phyloP scores from a whole-genome alignment of 2,329 filamentous ascomycete genomes.

The Pezicula radicicola region DNA sequence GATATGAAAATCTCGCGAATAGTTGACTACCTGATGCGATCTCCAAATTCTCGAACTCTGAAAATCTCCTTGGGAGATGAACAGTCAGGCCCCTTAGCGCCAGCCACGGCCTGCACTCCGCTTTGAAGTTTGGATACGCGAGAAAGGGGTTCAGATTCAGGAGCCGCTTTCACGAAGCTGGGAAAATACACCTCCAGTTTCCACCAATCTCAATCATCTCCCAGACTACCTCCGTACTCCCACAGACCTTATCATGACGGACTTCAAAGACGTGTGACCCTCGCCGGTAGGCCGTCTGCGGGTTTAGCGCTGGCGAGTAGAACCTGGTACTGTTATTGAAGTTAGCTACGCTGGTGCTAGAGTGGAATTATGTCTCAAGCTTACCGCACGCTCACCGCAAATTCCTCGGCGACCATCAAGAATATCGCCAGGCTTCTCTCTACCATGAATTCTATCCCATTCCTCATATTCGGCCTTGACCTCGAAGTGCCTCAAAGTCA shows the following conservation, averaged over 20 bases:
- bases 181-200: not conserved
- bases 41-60: too few species aligned
- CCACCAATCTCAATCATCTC: not conserved
- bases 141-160: too few species aligned
- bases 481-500: conserved; percentile 43
- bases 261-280: not conserved
- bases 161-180: not conserved
- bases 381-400: not conserved
- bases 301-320: not conserved
- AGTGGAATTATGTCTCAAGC: too few species aligned
- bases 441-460: conserved; percentile 12
- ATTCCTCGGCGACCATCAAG: conserved; percentile 6
- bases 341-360: too few species aligned
- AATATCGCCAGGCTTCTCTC: conserved; percentile 11
- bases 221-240: too few species aligned
- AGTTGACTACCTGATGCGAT: too few species aligned
- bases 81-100: too few species aligned
- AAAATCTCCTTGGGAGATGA: too few species aligned
- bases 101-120: too few species aligned
- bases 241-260: too few species aligned
- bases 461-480: conserved; percentile 34
- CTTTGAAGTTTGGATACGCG: too few species aligned
- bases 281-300: not conserved
- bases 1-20: too few species aligned
- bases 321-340: not conserved